Evolutionary conservation across 176 grass and related monocot genomes (phyloP).

Genomic region (Musa troglodytarum): DNA sequence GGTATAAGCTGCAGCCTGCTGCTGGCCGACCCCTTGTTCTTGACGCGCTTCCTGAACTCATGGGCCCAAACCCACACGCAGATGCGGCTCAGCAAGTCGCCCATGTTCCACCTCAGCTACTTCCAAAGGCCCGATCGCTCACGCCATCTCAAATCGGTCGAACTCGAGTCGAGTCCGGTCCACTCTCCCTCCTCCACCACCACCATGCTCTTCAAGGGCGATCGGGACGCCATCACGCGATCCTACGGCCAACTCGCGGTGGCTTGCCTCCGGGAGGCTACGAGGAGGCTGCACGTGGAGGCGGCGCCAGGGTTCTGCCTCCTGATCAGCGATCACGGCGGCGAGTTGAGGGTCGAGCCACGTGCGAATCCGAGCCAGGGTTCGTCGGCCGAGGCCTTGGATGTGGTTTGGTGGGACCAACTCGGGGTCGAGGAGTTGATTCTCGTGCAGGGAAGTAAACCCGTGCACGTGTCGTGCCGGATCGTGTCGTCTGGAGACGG

Average conservation of each 20-base stretch:
- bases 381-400: not conserved
- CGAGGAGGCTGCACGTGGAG: not conserved
- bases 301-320: slow-evolving; percentile 20
- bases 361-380: not conserved
- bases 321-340: slow-evolving; percentile 13
- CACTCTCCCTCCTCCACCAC: not conserved
- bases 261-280: slow-evolving; percentile 29
- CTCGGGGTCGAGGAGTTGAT: slow-evolving; percentile 50
- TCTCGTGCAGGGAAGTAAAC: slow-evolving; percentile 40
- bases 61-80: slow-evolving; percentile 50
- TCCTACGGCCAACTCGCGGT: slow-evolving; percentile 30
- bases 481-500: slow-evolving; percentile 30
- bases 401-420: slow-evolving; percentile 36
- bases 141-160: slow-evolving; percentile 29
- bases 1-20: slow-evolving; percentile 63
- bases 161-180: slow-evolving; percentile 6
- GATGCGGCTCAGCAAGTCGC: slow-evolving; percentile 21
- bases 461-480: slow-evolving; percentile 41
- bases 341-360: slow-evolving; percentile 29
- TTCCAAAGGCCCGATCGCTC: slow-evolving; percentile 39
- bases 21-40: slow-evolving; percentile 49
- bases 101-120: slow-evolving; percentile 53
- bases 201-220: slow-evolving; percentile 44
- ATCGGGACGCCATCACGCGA: not conserved
- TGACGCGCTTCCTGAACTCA: slow-evolving; percentile 51